Evolutionary conservation across 2,329 filamentous ascomycete species (phyloP).

Genomic region (Pseudopithomyces chartarum): DNA sequence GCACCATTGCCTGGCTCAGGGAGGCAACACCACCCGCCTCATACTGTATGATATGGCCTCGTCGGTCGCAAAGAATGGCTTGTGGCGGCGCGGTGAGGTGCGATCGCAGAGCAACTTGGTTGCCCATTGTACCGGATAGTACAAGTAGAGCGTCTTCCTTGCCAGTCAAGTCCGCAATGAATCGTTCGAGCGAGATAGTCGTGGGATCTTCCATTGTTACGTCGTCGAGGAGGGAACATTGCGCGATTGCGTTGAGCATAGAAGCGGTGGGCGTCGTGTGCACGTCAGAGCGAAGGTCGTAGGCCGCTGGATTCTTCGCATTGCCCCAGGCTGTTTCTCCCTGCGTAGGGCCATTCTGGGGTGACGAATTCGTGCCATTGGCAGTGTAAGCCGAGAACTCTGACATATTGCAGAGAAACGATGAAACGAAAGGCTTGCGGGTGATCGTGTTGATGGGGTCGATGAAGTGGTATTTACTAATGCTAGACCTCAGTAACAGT

Average conservation of each 20-base stretch:
- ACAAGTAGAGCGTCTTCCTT: conserved; percentile 82
- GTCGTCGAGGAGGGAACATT: conserved; percentile 80
- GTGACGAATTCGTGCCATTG: conserved; percentile 27
- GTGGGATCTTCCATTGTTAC: conserved; percentile 81
- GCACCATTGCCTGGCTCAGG: conserved; percentile 72
- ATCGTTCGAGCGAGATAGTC: conserved; percentile 75
- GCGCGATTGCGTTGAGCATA: conserved; percentile 80
- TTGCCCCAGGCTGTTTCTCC: conserved; percentile 43
- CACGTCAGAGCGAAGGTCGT: conserved; percentile 58
- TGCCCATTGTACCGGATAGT: conserved; percentile 91
- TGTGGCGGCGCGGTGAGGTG: conserved; percentile 82
- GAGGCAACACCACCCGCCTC: conserved; percentile 72
- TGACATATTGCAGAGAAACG: conserved; percentile 31
- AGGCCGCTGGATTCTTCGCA: conserved; percentile 58
- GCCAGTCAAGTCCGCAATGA: conserved; percentile 73
- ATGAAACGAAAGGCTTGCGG: conserved; percentile 20
- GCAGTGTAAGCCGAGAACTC: conserved; percentile 37
- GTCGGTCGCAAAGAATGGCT: conserved; percentile 76
- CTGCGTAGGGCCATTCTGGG: conserved; percentile 17
- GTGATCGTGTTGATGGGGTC: conserved; percentile 17
- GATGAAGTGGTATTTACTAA: conserved; percentile 11
- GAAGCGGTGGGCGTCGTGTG: conserved; percentile 53
- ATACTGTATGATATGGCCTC: conserved; percentile 77
- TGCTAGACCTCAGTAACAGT: conserved; percentile 9
- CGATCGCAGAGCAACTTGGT: conserved; percentile 80